A percentile compares a stretch with the other conserved stretches of the same genome.
Evolutionary conservation across 129 eudicot species (phyloP).

Genomic region (Tagetes patula): DNA sequence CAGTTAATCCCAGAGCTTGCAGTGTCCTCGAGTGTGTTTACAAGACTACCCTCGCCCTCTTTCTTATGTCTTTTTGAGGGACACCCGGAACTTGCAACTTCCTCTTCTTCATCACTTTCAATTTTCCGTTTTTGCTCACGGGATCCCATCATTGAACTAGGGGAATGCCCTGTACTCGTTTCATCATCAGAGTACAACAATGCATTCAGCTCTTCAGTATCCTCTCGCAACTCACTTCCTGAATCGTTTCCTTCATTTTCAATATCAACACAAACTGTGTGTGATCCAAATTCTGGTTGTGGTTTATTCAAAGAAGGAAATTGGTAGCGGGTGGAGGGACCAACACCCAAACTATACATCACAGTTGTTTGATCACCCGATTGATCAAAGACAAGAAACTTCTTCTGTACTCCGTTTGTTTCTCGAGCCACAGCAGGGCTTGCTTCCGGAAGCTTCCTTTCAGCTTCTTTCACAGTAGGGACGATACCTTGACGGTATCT

Average conservation of each 20-base stretch:
- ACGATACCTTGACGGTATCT: slow-evolving; percentile 27
- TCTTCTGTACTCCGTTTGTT: slow-evolving; percentile 36
- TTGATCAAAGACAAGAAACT: slow-evolving; percentile 86
- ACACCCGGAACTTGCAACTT: slow-evolving; percentile 61
- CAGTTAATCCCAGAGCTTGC: slow-evolving; percentile 41
- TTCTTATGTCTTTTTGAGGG: slow-evolving; percentile 53
- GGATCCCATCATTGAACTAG: slow-evolving; percentile 43
- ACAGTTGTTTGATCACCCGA: slow-evolving; percentile 75
- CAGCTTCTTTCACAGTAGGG: slow-evolving; percentile 31
- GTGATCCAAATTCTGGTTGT: slow-evolving; percentile 29
- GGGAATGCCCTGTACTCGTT: slow-evolving; percentile 84
- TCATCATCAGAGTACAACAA: slow-evolving; percentile 68
- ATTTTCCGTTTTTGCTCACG: slow-evolving; percentile 34
- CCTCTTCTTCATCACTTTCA: slow-evolving; percentile 49
- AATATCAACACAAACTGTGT: slow-evolving; percentile 8
- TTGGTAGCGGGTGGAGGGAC: slow-evolving; percentile 12
- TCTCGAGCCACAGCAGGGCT: slow-evolving; percentile 22
- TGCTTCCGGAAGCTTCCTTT: slow-evolving; percentile 31
- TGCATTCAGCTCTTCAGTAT: slow-evolving; percentile 74
- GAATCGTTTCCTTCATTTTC: slow-evolving; percentile 29
- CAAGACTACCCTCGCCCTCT: slow-evolving; percentile 24
- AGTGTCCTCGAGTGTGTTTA: slow-evolving; percentile 37
- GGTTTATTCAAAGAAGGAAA: slow-evolving; percentile 28
- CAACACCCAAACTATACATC: slow-evolving; percentile 46
- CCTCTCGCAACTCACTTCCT: slow-evolving; percentile 66